A percentile compares a stretch with the other conserved stretches of the same genome.
phyloP scores from a whole-genome alignment of 306 rosid species.

The cucumber (Cucumis sativus) region Cucumber_9930_V3 NC_026658.2:6849001-6849500 shows the following conservation, averaged over 20 bases:
- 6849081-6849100: not conserved
- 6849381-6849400: not conserved
- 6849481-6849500: not conserved
- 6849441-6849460: not conserved
- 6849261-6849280: slow-evolving; percentile 81
- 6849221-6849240: slow-evolving; percentile 80
- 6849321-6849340: slow-evolving; percentile 65
- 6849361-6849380: not conserved
- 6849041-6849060: not conserved
- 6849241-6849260: slow-evolving; percentile 89
- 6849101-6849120: not conserved
- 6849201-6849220: slow-evolving; percentile 69
- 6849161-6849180: not conserved
- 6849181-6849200: not conserved
- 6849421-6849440: not conserved
- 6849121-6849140: not conserved
- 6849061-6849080: not conserved
- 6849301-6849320: slow-evolving; percentile 61
- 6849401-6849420: not conserved
- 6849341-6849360: slow-evolving; percentile 30
- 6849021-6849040: not conserved
- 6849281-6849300: slow-evolving; percentile 76
- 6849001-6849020: not conserved
- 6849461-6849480: not conserved
- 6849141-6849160: not conserved